Evolutionary conservation across 495 filamentous ascomycete species (phyloP), one percentile per base, ranked within the genome.

Genomic region (Penicillium subrubescens): DNA sequence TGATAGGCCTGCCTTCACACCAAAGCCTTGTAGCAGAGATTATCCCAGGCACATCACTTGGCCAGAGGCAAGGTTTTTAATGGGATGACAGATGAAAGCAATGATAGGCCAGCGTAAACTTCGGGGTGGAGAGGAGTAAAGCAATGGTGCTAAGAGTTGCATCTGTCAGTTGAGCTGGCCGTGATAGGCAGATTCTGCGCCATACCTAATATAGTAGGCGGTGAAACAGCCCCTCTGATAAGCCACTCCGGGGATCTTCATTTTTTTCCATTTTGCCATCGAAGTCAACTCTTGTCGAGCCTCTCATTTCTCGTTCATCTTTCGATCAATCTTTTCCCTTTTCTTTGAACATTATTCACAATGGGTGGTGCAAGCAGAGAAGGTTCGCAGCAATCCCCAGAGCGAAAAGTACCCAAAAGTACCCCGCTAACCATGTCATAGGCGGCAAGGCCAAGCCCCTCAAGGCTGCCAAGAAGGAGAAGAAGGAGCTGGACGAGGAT

Each of bases 371-470:
- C 82, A 74, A 85, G 86, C 75, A 86, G 88, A 87, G 87, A 88
- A 79, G 88, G 87, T 87, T 71, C 46, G 71, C 43, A 23, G 29
- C 12, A 25, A 33, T 50, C 25, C 37, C 12, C 14, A 19, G 25
- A 23, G 21, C 19, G 25, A 27, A 27, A 27, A 27, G 25, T 8
- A 3, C 7, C 33, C 25, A 27, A 27, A 27, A 44, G 3, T 46
- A 21, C 14, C 41, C 29, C 58, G 44, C 54, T 69, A 51, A 65
- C 56, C 12, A 43, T 39, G 51, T 31, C 31, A 44, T 67, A 93
- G 91, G 91, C 78, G 91, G 91, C 82, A 94, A 94, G 82, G 88
- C 85, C 67, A 94, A 94, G 85, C 91, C 91, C 65, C 83, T 93
- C 72, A 94, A 93, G 86, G 80, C 84, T 34, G 81, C 91, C 19